Evolutionary conservation across 257 asterid genomes (phyloP), one percentile per base, ranked within the genome.

Genomic region (Cruciata laevipes): DNA sequence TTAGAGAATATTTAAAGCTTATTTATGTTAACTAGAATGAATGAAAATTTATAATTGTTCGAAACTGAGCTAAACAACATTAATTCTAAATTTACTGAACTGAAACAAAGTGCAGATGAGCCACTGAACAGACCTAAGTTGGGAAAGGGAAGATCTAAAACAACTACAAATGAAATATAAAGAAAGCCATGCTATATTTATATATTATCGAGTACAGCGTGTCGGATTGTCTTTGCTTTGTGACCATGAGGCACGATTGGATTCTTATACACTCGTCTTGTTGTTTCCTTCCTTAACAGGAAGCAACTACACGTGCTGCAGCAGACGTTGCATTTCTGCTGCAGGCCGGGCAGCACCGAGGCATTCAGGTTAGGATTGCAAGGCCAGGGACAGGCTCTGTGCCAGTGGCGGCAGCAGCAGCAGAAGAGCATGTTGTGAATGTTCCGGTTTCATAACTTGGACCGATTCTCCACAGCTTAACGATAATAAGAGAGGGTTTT

Each of bases 291-390:
- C 64, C 24, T 38, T 70, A 66, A 18, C 81, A 82, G 87, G 87
- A 82, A 74, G 84, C 82, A 20, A 82, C 84, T 24, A 73, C 79
- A 6, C 27, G 75, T 25, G 75, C 84, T 38, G 83, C 87, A 31
- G 79, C 83, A 5, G 84, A 82, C 71, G 84, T 82, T 67, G 84
- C 84, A 58, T 82, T 79, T 69, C 67, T 82, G 76, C 66, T 80
- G 57, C 81, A 77, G 74, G 74, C 84, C 12, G 83, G 83, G 61
- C 84, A 77, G 31, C 84, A 53, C 27, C 75, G 84, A 69, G 79
- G 87, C 20, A 69, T 77, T 71, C 87, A 79, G 44, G 79, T 75
- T 25, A 69, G 79, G 63, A 65, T 80, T 17, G 70, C 79, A 14
- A 74, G 77, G 27, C 66, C 74, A 25, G 59, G 70, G 31, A 31